Evolutionary conservation across 169 alveolate genomes (phyloP).

Genomic region (Cyclospora cayetanensis): DNA sequence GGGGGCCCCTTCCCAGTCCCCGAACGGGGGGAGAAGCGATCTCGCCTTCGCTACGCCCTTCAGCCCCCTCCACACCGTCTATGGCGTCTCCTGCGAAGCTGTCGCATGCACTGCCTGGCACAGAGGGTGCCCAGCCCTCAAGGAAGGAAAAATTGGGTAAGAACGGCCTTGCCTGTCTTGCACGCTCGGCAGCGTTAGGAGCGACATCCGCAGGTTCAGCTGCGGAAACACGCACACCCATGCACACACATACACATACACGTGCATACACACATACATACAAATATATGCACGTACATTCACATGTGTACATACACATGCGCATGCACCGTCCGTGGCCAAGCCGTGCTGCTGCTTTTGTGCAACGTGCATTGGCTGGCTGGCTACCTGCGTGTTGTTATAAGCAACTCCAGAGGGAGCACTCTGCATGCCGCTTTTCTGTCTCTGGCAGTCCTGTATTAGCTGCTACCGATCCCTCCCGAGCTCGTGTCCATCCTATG

Average conservation of each 20-base stretch:
- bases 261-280: neutral
- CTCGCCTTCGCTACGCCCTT: neutral
- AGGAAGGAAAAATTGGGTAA: neutral
- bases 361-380: no score
- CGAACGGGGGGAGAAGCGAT: neutral
- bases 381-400: no score
- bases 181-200: no score
- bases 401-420: neutral
- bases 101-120: neutral
- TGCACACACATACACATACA: neutral
- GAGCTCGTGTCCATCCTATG: no score
- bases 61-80: neutral
- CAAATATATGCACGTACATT: neutral
- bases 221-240: neutral
- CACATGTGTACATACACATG: neutral
- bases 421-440: neutral
- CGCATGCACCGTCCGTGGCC: neutral
- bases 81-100: neutral
- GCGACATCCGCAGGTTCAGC: no score
- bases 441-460: no score
- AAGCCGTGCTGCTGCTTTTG: no score
- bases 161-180: no score
- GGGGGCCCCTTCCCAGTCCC: neutral
- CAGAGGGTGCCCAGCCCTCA: neutral
- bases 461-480: no score